Base-by-base conservation (phyloP, 164 flowering plant genomes). In the Cinnamomum chago region DNA sequence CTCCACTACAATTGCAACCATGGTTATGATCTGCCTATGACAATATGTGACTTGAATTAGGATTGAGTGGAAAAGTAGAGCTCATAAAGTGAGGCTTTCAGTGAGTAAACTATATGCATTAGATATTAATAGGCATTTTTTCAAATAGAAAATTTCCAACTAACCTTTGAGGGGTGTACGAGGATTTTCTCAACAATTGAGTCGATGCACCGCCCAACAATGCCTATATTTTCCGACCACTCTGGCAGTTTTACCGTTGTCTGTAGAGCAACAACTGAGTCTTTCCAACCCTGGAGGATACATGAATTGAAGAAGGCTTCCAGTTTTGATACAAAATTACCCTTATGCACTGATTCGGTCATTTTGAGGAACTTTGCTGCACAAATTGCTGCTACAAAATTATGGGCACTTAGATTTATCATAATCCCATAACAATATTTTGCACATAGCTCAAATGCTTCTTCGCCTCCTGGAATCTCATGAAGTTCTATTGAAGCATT, bases 201-300 rank as follows among this genome's bases (percentile, higher is more conserved):
- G 58, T 95, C 97, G 4, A 87, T 86, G 84, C 98, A 93, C 74
- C 83, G 83, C 72, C 87, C 79, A 20, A 78, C 80, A 77, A 95
- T 90, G 28, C 95, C 94, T 28, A 89, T 87, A 79, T 85, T 87
- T 77, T 95, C 92, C 0, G 94, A 88, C 91, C 91, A 89, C 72
- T 89, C 90, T 1, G 84, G 80, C 35, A 92, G 67, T 64, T 81
- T 80, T 30, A 52, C 72, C 3, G 94, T 88, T 67, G 79, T 79
- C 77, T 89, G 83, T 20, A 95, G 80, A 1, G 97, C 74, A 33
- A 83, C 76, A 64, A 95, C 81, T n/a, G 94, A 82, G 76, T 95
- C 99, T 70, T 88, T 95, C 99, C 98, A 95, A 14, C 95, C 95
- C 77, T 89, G 86, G 18, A 95, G 91, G 78, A 95, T 85, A 88